phyloP scores from a whole-genome alignment of 108 stramenopile genomes.

The Fragilaria radians region DNA sequence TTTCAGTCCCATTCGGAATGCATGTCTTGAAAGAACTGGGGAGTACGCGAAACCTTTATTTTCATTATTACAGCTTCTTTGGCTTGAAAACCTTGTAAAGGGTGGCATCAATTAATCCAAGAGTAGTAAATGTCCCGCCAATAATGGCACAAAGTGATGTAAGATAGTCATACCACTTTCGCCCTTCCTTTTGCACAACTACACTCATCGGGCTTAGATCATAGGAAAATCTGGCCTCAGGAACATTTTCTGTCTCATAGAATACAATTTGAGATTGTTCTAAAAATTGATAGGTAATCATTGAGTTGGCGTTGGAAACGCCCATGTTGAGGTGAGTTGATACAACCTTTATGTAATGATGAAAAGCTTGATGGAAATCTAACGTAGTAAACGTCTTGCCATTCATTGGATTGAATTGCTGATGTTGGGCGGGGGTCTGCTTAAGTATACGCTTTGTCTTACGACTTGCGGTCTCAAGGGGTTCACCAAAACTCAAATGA shows the following conservation, averaged over 20 bases:
- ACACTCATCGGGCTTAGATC: constrained; percentile 92
- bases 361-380: constrained; percentile 85
- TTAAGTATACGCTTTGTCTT: constrained; percentile 73
- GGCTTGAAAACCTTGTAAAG: constrained; percentile 91
- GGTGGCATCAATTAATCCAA: constrained; percentile 91
- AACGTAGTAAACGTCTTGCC: constrained; percentile 50
- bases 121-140: constrained; percentile 96
- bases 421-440: constrained; percentile 75
- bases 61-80: constrained; percentile 80
- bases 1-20: too few species aligned
- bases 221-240: constrained; percentile 84
- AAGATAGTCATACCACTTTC: constrained; percentile 93
- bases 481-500: constrained; percentile 88
- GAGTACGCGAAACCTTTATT: too few species aligned
- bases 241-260: constrained; percentile 68
- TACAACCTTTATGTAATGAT: constrained; percentile 99
- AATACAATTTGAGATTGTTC: constrained; percentile 79
- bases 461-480: constrained; percentile 26
- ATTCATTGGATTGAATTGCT: constrained; percentile 83
- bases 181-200: constrained; percentile 63
- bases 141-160: constrained; percentile 94
- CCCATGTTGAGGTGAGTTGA: constrained; percentile 84
- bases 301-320: constrained; percentile 30
- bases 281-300: constrained; percentile 74
- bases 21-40: too few species aligned